A percentile compares a stretch with the other conserved stretches of the same genome.
These are phyloP conservation scores for Tolypocladium cylindrosporum DNA, from an alignment of 2,329 filamentous ascomycete genomes.

Conservation along the genomic window DNA sequence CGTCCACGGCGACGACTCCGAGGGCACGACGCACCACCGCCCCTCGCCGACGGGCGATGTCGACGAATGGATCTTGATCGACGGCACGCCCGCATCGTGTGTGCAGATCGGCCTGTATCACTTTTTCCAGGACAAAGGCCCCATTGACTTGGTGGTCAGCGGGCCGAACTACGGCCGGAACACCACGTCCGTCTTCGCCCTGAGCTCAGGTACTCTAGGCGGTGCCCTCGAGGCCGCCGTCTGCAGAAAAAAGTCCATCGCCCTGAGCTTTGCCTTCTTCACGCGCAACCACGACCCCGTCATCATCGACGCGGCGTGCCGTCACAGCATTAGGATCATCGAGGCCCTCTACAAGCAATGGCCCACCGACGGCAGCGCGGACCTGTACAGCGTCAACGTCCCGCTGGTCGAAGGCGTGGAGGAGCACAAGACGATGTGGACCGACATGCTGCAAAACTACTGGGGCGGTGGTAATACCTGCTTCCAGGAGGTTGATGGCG, in stretches of 20 bases:
- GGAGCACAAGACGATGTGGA: slow-evolving; percentile 65
- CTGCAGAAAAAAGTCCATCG: slow-evolving; percentile 62
- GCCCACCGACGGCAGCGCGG: slow-evolving; percentile 54
- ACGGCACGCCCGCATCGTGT: slow-evolving; percentile 72
- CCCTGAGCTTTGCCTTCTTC: slow-evolving; percentile 86
- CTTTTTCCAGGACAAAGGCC: slow-evolving; percentile 62
- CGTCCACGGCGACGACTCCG: slow-evolving; percentile 31
- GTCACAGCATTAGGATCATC: slow-evolving; percentile 65
- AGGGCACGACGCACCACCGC: slow-evolving; percentile 54
- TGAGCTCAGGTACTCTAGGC: slow-evolving; percentile 69
- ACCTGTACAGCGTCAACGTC: slow-evolving; percentile 88
- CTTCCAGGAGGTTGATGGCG: slow-evolving; percentile 69
- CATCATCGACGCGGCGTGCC: slow-evolving; percentile 68
- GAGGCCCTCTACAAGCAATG: slow-evolving; percentile 71
- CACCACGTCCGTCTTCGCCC: slow-evolving; percentile 67
- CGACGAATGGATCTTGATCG: slow-evolving; percentile 74
- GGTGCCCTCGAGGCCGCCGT: slow-evolving; percentile 69
- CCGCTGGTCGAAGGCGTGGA: slow-evolving; percentile 72
- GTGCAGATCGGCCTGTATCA: slow-evolving; percentile 76
- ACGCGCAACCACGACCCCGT: slow-evolving; percentile 71
- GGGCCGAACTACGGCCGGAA: slow-evolving; percentile 81
- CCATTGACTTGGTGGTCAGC: slow-evolving; percentile 66
- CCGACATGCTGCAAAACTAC: slow-evolving; percentile 79
- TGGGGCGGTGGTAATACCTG: slow-evolving; percentile 71
- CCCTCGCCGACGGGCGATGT: slow-evolving; percentile 43